phyloP scores from a whole-genome alignment of 2,329 filamentous ascomycete genomes.

The Alternaria triticina region DNA sequence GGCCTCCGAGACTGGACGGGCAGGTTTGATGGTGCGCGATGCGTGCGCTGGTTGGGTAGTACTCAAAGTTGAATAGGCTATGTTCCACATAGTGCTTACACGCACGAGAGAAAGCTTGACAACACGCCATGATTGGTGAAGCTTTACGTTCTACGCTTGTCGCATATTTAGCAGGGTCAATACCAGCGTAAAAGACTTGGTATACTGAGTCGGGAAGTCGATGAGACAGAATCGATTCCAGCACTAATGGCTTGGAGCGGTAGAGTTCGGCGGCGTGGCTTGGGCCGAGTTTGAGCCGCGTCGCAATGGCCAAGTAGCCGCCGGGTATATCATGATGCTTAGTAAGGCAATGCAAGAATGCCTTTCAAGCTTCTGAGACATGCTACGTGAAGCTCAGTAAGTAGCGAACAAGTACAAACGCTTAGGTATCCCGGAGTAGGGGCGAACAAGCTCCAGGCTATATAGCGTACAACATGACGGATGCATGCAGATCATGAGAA shows the following conservation, averaged over 20 bases:
- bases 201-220: conserved; percentile 27
- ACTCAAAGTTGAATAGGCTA: background rate
- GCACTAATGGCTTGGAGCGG: conserved; percentile 40
- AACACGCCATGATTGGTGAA: background rate
- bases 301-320: background rate
- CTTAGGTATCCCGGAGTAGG: background rate
- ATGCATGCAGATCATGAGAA: background rate
- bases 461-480: background rate
- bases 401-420: background rate
- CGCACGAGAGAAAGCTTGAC: background rate
- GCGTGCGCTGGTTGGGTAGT: background rate
- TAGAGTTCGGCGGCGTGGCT: conserved; percentile 12
- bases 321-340: conserved; percentile 1
- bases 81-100: background rate
- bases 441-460: background rate
- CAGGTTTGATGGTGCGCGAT: background rate
- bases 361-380: background rate
- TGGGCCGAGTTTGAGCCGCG: conserved; percentile 7
- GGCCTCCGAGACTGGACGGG: background rate
- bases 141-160: background rate
- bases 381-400: background rate
- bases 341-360: background rate
- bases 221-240: conserved; percentile 21
- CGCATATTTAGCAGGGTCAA: background rate
- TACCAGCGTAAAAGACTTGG: conserved; percentile 8